Conservation (phyloP, 192 early-diverging fungal genomes). For the Chytriomyces sp. region DNA sequence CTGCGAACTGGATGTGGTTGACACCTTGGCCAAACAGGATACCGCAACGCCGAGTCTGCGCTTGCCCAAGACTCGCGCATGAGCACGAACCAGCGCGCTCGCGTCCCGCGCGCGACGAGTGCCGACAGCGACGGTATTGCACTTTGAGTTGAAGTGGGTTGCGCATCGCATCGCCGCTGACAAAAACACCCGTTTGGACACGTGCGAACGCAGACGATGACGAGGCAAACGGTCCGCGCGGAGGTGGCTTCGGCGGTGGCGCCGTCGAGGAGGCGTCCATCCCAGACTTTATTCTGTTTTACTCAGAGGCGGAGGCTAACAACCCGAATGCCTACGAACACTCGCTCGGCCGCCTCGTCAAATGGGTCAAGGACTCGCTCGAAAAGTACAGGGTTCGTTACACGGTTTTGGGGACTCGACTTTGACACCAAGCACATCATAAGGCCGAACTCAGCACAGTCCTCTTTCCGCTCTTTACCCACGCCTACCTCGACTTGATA, state of each 20-base stretch:
- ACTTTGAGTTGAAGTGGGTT: not conserved
- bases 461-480: slow-evolving; percentile 90
- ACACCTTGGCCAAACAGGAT: slow-evolving; percentile 9
- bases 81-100: not conserved
- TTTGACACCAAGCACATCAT: slow-evolving; percentile 13
- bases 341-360: slow-evolving; percentile 75
- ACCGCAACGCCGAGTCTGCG: slow-evolving; percentile 12
- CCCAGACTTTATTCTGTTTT: slow-evolving; percentile 67
- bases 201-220: not conserved
- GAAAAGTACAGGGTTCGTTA: slow-evolving; percentile 85
- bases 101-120: not conserved
- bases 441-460: slow-evolving; percentile 82
- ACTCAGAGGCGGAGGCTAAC: slow-evolving; percentile 69
- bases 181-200: not conserved
- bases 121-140: not conserved
- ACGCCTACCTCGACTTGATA: slow-evolving; percentile 87
- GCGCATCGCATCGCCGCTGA: not conserved
- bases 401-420: not conserved
- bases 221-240: not conserved
- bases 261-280: slow-evolving; percentile 55
- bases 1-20: not conserved
- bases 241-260: not conserved
- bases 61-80: not conserved
- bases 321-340: slow-evolving; percentile 83
- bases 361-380: slow-evolving; percentile 92